Percentiles rank a stretch among this genome's conserved stretches.
phyloP scores from a whole-genome alignment of 139 green algal genomes.

The Chlamydomonas incerta region DNA sequence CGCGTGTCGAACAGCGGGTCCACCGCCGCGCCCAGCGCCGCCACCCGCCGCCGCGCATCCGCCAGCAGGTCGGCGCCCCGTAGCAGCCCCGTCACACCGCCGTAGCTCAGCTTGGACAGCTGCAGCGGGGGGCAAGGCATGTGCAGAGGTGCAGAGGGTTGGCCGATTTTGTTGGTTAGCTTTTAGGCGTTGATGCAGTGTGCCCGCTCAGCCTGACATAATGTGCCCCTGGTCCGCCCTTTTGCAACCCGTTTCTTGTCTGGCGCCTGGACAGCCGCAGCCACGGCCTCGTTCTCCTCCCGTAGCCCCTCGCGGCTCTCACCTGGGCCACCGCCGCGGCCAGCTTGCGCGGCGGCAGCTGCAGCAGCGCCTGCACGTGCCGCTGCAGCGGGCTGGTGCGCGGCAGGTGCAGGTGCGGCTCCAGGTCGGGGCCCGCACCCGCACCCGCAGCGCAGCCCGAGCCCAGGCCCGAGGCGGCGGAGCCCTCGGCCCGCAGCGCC shows the following conservation, averaged over 20 bases:
- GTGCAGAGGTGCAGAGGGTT: too few relatives aligned
- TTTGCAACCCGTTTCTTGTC: too few relatives aligned
- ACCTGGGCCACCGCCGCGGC: not conserved
- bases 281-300: too few relatives aligned
- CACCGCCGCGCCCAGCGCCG: slow-evolving; percentile 4
- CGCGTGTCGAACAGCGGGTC: slow-evolving; percentile 28
- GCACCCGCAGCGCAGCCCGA: not conserved
- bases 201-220: too few relatives aligned
- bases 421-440: not conserved
- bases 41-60: slow-evolving; percentile 2
- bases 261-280: too few relatives aligned
- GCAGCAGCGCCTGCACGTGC: not conserved
- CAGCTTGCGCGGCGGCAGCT: slow-evolving; percentile 7
- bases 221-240: too few relatives aligned
- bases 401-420: slow-evolving; percentile 25
- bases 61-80: slow-evolving; percentile 4
- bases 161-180: too few relatives aligned
- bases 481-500: too few relatives aligned
- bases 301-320: not conserved
- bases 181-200: too few relatives aligned
- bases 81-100: not conserved
- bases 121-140: not conserved
- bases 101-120: not conserved
- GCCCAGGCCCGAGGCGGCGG: not conserved
- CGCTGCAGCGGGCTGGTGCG: not conserved